Evolutionary conservation across 2,329 filamentous ascomycete species (phyloP).

Genomic region (Incumbomyces lentus): DNA sequence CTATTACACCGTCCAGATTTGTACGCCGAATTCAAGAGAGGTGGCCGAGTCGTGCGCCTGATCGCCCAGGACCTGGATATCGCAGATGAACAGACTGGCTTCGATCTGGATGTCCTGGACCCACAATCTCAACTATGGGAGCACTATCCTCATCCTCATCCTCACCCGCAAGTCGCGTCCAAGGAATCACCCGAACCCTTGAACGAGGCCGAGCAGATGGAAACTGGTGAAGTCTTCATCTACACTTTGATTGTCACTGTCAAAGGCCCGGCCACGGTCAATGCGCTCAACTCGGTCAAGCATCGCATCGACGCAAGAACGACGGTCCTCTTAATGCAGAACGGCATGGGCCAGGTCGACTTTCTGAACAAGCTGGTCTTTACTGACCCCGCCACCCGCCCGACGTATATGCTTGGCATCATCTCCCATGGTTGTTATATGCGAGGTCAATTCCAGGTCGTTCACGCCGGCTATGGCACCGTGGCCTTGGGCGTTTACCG

Average conservation of each 20-base stretch:
- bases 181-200: constrained; percentile 9
- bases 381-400: constrained; percentile 51
- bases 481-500: constrained; percentile 45
- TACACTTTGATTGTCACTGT: constrained; percentile 67
- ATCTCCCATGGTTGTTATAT: constrained; percentile 49
- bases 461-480: constrained; percentile 50
- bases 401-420: constrained; percentile 66
- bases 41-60: constrained; percentile 23
- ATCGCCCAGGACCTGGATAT: constrained; percentile 30
- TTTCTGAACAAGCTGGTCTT: constrained; percentile 63
- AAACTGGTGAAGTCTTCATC: constrained; percentile 43
- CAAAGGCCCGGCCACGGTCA: constrained; percentile 60
- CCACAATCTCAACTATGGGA: constrained; percentile 14
- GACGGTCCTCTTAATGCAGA: constrained; percentile 66
- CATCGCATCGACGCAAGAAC: constrained; percentile 57
- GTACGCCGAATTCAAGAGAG: constrained; percentile 26
- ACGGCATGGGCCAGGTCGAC: constrained; percentile 77
- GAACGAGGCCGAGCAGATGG: constrained; percentile 10
- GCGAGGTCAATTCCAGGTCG: constrained; percentile 40
- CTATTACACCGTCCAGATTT: constrained; percentile 53
- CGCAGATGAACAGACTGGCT: constrained; percentile 33
- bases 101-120: constrained; percentile 31
- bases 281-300: constrained; percentile 55
- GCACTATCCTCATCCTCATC: constrained; percentile 17
- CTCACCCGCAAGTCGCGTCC: constrained; percentile 8